Base-by-base conservation (phyloP, 495 filamentous ascomycete species). In the Lasiosphaeria hispida region DNA sequence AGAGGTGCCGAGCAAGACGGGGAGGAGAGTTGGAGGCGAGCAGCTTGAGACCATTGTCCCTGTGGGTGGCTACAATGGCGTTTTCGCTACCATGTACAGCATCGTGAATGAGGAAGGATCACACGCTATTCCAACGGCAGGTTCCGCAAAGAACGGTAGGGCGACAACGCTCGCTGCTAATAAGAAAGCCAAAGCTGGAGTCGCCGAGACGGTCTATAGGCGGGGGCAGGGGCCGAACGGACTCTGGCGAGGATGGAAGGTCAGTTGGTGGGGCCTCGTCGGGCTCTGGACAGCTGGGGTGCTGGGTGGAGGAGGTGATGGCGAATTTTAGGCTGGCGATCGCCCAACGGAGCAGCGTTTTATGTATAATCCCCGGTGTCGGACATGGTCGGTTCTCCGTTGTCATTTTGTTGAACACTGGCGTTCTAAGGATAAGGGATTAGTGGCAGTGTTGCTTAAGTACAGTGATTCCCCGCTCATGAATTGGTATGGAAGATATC, bases 251-350 rank as follows among this genome's bases (percentile, higher is more conserved):
- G 94, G 94, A 11, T 98, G 94, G 94, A 86, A 90, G 66, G 87
- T 97, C 14, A 92, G 92, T 9, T 90, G 95, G 82, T 97, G 94
- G 94, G 93, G 92, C 0, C 75, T 97, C 54, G 86, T 93, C 13
- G 93, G 93, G 15, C 83, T 96, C 18, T 93, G 92, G 91, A 71
- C 73, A 2, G 74, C 74, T 2, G 71, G 74, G 5, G 65, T 78
- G 33, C 55, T 77, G 7, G 75, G 75, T 0, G 72, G 70, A 39
- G 75, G 76, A 11, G 76, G 77, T 1, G 76, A 80, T 37, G 77
- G 77, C 33, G 76, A 80, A 57, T 80, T 80, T 44, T 80, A 58
- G 63, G 44, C 2, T 17, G 36, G 8, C 13, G 14, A 30, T 30
- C 23, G 23, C 23, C 23, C 23, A 30, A 30, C 23, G 5, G 23